Percentiles rank a stretch among this genome's conserved stretches.
These are phyloP conservation scores for Rhamnella rubrinervis DNA, from an alignment of 331 rosid genomes.

Conservation along the genomic window DNA sequence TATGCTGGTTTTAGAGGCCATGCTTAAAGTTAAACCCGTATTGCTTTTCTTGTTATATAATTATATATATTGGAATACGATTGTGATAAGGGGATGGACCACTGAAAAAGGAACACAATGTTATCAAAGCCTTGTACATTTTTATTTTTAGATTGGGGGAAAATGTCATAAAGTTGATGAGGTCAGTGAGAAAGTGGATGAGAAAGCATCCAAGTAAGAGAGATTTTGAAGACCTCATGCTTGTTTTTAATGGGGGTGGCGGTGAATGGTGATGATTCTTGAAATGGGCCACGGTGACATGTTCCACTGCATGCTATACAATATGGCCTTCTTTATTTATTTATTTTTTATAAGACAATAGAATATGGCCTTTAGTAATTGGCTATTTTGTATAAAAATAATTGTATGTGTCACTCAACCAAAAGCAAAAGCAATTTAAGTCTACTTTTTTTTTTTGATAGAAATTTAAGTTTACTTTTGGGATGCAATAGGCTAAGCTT, in stretches of 20 bases:
- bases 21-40: conserved; percentile 7
- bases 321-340: not conserved
- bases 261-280: not conserved
- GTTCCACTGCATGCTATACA: conserved; percentile 20
- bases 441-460: too few species aligned
- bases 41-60: conserved; percentile 3
- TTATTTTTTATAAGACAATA: not conserved
- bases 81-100: conserved; percentile 6
- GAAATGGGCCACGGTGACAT: conserved; percentile 31
- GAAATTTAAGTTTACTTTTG: not conserved
- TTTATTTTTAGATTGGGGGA: too few species aligned
- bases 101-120: conserved; percentile 5
- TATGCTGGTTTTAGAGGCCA: conserved; percentile 11
- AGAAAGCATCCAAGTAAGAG: conserved; percentile 22
- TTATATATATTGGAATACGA: not conserved
- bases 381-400: not conserved
- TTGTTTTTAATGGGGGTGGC: conserved; percentile 10
- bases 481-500: not conserved
- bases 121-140: conserved; percentile 14
- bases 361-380: not conserved
- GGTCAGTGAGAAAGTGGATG: conserved; percentile 40
- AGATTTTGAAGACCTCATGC: conserved; percentile 45
- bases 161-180: conserved; percentile 29
- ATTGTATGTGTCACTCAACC: too few species aligned
- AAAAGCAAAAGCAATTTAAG: not conserved